These are phyloP conservation scores for Erigeron canadensis DNA, from an alignment of 129 eudicot genomes.

Conservation along the genomic window DNA sequence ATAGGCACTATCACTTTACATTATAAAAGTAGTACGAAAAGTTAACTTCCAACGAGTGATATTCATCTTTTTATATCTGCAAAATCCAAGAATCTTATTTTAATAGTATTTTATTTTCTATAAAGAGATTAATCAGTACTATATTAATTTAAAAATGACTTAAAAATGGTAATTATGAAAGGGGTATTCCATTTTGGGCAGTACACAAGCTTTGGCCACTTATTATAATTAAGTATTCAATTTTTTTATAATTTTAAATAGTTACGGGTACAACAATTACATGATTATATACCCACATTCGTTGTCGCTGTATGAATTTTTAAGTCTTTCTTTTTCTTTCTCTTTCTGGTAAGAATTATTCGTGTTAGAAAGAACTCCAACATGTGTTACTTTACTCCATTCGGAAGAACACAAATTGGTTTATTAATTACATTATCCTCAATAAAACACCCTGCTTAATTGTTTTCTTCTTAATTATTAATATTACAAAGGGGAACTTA, in stretches of 20 bases:
- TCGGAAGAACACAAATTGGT: not conserved
- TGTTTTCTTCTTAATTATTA: too few species aligned
- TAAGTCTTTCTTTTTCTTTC: constrained; percentile 13
- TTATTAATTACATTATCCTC: not conserved
- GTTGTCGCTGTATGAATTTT: constrained; percentile 16
- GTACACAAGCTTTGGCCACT: constrained; percentile 6
- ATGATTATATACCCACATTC: constrained; percentile 35
- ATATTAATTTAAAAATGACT: constrained; percentile 5
- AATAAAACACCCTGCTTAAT: too few species aligned
- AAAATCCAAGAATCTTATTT: constrained; percentile 28
- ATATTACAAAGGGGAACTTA: too few species aligned
- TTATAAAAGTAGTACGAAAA: not conserved
- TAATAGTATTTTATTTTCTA: constrained; percentile 2
- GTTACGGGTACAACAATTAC: constrained; percentile 25
- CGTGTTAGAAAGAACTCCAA: constrained; percentile 28
- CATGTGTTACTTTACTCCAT: constrained; percentile 13
- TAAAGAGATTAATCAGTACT: constrained; percentile 24
- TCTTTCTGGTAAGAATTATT: constrained; percentile 10
- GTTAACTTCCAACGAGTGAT: constrained; percentile 6
- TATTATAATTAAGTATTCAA: constrained; percentile 11
- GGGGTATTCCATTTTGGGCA: constrained; percentile 28
- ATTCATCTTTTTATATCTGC: not conserved
- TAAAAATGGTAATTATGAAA: constrained; percentile 15
- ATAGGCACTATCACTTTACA: not conserved
- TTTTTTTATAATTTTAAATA: not conserved